A percentile compares a stretch with the other conserved stretches of the same genome.
phyloP scores from a whole-genome alignment of 73 alveolate species.

The Paramecium biaurelia region DNA sequence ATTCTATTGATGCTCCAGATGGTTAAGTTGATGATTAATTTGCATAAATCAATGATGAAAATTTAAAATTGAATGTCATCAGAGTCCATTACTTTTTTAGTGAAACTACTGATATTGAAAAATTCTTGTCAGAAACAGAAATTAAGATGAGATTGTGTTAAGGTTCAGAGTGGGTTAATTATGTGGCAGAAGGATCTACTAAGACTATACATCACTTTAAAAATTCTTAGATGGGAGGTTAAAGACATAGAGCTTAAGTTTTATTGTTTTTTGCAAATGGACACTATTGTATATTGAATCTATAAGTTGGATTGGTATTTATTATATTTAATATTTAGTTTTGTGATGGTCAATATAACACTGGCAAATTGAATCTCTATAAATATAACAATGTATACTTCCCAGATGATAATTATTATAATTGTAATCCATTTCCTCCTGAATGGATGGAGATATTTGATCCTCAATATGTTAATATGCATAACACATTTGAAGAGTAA shows the following conservation, averaged over 20 bases:
- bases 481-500: slow-evolving; percentile 45
- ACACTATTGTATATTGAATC: slow-evolving; percentile 46
- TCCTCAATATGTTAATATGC: slow-evolving; percentile 55
- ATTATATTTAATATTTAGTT: not conserved
- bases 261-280: slow-evolving; percentile 64
- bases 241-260: slow-evolving; percentile 55
- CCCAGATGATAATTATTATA: slow-evolving; percentile 82
- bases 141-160: slow-evolving; percentile 78
- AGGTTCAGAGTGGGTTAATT: slow-evolving; percentile 79
- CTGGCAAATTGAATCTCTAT: slow-evolving; percentile 73
- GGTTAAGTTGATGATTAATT: not conserved
- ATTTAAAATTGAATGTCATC: slow-evolving; percentile 58
- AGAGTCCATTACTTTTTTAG: slow-evolving; percentile 82
- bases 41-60: not conserved
- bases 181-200: slow-evolving; percentile 61
- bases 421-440: slow-evolving; percentile 81
- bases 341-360: slow-evolving; percentile 72
- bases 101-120: slow-evolving; percentile 65
- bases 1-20: not conserved
- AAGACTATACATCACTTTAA: slow-evolving; percentile 61
- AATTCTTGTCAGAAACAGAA: slow-evolving; percentile 70
- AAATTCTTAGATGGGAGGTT: slow-evolving; percentile 50
- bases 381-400: slow-evolving; percentile 73
- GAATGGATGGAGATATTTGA: slow-evolving; percentile 86
- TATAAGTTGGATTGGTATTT: slow-evolving; percentile 57